phyloP scores from a whole-genome alignment of 2,329 filamentous ascomycete genomes.

The Pseudopyrenochaeta lycopersici region DNA sequence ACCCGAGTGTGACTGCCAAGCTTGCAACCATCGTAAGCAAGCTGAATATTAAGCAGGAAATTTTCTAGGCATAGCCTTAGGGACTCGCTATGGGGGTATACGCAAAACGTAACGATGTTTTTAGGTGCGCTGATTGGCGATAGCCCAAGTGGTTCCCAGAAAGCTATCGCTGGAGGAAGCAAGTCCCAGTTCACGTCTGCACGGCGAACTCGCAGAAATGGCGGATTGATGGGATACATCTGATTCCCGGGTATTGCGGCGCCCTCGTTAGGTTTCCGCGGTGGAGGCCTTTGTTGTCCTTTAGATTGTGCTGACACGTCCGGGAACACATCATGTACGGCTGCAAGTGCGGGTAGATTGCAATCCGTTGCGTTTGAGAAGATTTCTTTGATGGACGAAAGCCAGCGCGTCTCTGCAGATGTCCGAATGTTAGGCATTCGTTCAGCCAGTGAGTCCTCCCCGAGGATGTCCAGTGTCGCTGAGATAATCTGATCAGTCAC shows the following conservation, averaged over 20 bases:
- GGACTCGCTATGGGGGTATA: constrained; percentile 73
- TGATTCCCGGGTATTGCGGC: constrained; percentile 38
- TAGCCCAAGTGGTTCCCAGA: constrained; percentile 84
- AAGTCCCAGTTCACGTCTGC: constrained; percentile 75
- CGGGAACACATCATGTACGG: constrained; percentile 58
- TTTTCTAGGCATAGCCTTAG: constrained; percentile 67
- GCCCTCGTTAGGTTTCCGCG: constrained; percentile 42
- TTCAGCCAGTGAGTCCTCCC: constrained; percentile 19
- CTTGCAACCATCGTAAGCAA: constrained; percentile 77
- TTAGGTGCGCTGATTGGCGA: constrained; percentile 76
- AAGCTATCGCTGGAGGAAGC: constrained; percentile 75
- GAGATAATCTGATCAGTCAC: constrained; percentile 74
- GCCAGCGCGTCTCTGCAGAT: constrained; percentile 36
- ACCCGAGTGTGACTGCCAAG: constrained; percentile 69
- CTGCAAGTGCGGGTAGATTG: constrained; percentile 35
- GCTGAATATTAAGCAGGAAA: constrained; percentile 74
- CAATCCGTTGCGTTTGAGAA: constrained; percentile 47
- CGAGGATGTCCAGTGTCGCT: constrained; percentile 53
- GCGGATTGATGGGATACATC: constrained; percentile 64
- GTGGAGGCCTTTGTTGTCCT: constrained; percentile 43
- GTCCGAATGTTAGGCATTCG: not conserved
- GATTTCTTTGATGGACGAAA: constrained; percentile 31
- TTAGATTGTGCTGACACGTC: constrained; percentile 44
- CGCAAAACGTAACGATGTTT: constrained; percentile 73
- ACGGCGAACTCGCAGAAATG: constrained; percentile 76